These are phyloP conservation scores for Fraxinus americana DNA, from an alignment of 257 asterid species.

Conservation along the genomic window DNA sequence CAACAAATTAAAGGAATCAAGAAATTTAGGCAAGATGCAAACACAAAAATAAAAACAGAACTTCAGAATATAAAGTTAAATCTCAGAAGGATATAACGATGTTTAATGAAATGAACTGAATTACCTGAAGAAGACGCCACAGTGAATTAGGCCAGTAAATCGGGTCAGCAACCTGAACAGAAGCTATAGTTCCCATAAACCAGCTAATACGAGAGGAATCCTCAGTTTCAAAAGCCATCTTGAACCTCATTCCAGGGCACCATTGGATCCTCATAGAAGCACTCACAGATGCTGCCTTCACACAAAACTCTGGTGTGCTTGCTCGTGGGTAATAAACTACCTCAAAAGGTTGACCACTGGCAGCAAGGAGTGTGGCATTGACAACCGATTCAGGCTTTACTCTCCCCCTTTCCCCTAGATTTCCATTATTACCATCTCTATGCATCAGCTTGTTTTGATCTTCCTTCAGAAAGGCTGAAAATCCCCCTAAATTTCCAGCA, in stretches of 20 bases:
- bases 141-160: constrained; percentile 66
- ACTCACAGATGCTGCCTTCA: constrained; percentile 59
- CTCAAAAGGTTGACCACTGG: constrained; percentile 61
- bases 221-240: constrained; percentile 77
- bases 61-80: not conserved
- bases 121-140: constrained; percentile 72
- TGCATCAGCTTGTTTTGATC: constrained; percentile 44
- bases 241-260: constrained; percentile 69
- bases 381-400: constrained; percentile 52
- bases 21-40: not conserved
- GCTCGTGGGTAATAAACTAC: constrained; percentile 59
- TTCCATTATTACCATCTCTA: constrained; percentile 31
- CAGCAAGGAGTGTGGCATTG: constrained; percentile 59
- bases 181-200: constrained; percentile 67
- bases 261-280: constrained; percentile 61
- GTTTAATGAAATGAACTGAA: constrained; percentile 15
- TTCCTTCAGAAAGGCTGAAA: constrained; percentile 43
- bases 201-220: constrained; percentile 70
- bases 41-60: not conserved
- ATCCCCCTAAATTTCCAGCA: constrained; percentile 42
- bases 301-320: constrained; percentile 68
- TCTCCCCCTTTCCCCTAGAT: constrained; percentile 41
- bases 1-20: not conserved
- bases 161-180: constrained; percentile 57
- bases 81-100: not conserved